Base-by-base conservation (phyloP, 306 rosid genomes). In the Inga leiocalycina region DNA sequence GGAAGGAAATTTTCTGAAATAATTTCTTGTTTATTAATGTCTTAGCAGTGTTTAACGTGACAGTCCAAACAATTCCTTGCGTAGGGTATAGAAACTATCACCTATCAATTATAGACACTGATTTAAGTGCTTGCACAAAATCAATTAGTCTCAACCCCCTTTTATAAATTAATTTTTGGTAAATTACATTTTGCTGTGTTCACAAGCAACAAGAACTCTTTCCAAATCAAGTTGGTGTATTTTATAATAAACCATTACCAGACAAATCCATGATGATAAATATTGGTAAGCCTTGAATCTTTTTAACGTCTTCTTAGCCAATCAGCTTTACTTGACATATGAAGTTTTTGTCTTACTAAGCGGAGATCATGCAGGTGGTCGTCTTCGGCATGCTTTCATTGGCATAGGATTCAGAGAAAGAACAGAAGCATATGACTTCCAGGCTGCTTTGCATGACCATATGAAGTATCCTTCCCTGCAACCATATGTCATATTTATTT, bases 371-470 rank as follows among this genome's bases (percentile, higher is more conserved):
- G 87, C 90, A 95, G 98, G 68, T 82, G 98, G 97, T 71, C 94
- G 92, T 54, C 96, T 88, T 83, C 90, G 97, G 30, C 97, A 95
- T 86, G 99, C 99, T 82, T 93, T 95, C 84, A 92, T 95, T 85
- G 99, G 99, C 79, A 8, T 93, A 59, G 99, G 99, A 77, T 95
- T 95, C 88, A 90, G 98, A 83, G 99, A 93, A 87, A 89, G 99
- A 85, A 89, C 97, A 44, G 96, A 93, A 85, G 99, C 99, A 46
- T 93, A 95, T 89, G 98, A 93, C 83, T 95, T 95, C 86, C 97
- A 95, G 88, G 99, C 99, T 54, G 94, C 98, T 74, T 82, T 95
- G 85, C 98, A 92, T 76, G 98, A 95, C 78, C 98, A 93, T 87
- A 89, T 95, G 91, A 95, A 92, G 97, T 93, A 92, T 76, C 73